Base-by-base conservation (phyloP, 1,139 yeast genomes). In the Hyphopichia fennica region DNA sequence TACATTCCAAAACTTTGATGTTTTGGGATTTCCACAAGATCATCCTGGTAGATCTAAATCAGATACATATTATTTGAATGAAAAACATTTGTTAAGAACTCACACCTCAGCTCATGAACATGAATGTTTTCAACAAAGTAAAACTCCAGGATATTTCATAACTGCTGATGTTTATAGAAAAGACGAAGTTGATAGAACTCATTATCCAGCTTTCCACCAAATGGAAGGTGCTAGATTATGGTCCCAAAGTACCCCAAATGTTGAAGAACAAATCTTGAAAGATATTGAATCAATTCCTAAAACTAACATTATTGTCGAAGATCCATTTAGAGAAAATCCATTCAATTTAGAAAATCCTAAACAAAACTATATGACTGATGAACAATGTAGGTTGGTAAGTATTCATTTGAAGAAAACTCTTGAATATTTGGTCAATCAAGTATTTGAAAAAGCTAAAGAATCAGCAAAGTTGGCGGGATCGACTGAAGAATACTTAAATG, bases 41-140 rank as follows among this genome's bases (percentile, higher is more conserved):
- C 99, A 93, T 58, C 96, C 96, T 0, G 98, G 99, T 3, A 75
- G 99, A 57, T 82, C 95, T 25, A 86, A 80, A 55, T 87, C 96
- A 3, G 99, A 93, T 60, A 93, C 99, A 0, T 93, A 93, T 62
- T 93, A 93, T 60, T 63, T 93, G 45, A 91, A 93, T 63, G 73
- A 81, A 45, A 75, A 76, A 14, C 70, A 84, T 34, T 69, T 95
- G 32, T 69, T 93, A 47, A 72, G 97, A 54, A 93, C 99, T 0
- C 99, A 93, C 58, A 93, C 99, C 0, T 90, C 97, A 1, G 99
- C 99, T 0, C 99, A 93, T 62, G 99, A 93, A 63, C 78, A 79
- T 49, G 90, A 87, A 56, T 88, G 96, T 58, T 93, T 90, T 65
- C 72, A 72, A 39, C 52, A 47, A 3, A 75, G 84, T 42, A 58